These are phyloP conservation scores for Mucor circinelloides DNA, from an alignment of 371 early-diverging fungal genomes.

Conservation along the genomic window DNA sequence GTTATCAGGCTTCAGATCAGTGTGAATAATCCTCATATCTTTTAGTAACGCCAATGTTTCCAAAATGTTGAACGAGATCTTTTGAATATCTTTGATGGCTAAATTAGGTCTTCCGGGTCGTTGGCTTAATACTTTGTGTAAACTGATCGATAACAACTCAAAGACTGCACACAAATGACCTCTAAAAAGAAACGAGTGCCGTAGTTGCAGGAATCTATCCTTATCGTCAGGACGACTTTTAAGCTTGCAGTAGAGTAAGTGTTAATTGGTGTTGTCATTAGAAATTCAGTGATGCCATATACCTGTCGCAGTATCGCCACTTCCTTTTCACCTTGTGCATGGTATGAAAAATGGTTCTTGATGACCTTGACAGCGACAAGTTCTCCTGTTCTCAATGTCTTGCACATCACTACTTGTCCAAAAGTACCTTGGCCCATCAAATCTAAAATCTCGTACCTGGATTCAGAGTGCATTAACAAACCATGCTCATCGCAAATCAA, in stretches of 20 bases:
- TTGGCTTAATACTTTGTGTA: constrained; percentile 94
- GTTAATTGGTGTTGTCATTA: not conserved
- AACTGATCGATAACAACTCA: constrained; percentile 92
- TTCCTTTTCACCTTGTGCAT: constrained; percentile 93
- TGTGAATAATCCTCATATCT: constrained; percentile 90
- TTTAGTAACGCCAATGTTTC: constrained; percentile 83
- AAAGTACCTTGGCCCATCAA: constrained; percentile 97
- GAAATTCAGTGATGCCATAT: not conserved
- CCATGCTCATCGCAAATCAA: not conserved
- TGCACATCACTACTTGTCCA: constrained; percentile 97
- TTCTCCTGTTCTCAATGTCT: constrained; percentile 78
- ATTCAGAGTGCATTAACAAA: not conserved
- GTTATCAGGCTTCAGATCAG: constrained; percentile 98
- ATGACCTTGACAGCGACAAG: constrained; percentile 97
- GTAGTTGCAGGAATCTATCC: constrained; percentile 73
- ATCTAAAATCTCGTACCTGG: constrained; percentile 84
- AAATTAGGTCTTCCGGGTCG: constrained; percentile 82
- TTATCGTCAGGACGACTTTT: constrained; percentile 74
- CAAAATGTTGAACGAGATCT: constrained; percentile 85
- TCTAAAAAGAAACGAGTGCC: constrained; percentile 85
- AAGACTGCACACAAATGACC: constrained; percentile 94
- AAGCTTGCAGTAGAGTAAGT: constrained; percentile 1
- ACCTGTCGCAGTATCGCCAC: constrained; percentile 69
- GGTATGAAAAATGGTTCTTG: constrained; percentile 91
- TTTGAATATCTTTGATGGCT: constrained; percentile 79